phyloP scores from a whole-genome alignment of 371 early-diverging fungal species.

The Mucor indicus region DNA sequence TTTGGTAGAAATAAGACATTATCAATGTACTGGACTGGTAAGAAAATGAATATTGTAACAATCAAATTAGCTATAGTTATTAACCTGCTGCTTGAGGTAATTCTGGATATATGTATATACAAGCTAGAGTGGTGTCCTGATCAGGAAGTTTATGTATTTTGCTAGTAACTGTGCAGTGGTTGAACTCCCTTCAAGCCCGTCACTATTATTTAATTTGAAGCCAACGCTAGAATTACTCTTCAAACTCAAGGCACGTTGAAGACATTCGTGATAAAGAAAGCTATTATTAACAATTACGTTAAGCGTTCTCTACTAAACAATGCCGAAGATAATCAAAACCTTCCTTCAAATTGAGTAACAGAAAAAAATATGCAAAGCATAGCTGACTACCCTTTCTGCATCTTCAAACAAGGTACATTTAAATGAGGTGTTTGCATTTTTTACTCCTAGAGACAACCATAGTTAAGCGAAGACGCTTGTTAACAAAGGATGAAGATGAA shows the following conservation, averaged over 20 bases:
- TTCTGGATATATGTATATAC: slow-evolving; percentile 3
- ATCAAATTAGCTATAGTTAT: not conserved
- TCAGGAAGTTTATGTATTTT: slow-evolving; percentile 1
- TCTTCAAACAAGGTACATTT: not conserved
- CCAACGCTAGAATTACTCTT: slow-evolving; percentile 1
- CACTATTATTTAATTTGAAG: not conserved
- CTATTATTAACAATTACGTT: slow-evolving; percentile 1
- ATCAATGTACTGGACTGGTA: no score
- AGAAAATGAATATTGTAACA: not conserved
- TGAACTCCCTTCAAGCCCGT: not conserved
- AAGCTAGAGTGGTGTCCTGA: slow-evolving; percentile 1
- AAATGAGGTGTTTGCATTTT: not conserved
- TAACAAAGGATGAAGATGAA: slow-evolving; percentile 1
- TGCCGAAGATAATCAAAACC: slow-evolving; percentile 2
- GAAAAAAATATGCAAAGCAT: not conserved
- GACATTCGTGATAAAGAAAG: slow-evolving; percentile 1
- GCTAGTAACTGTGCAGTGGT: not conserved
- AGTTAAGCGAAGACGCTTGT: not conserved
- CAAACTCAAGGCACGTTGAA: slow-evolving; percentile 1
- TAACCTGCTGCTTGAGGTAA: not conserved
- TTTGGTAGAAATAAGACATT: no score
- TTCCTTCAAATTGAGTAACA: not conserved
- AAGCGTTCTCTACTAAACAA: not conserved
- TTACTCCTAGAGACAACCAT: not conserved
- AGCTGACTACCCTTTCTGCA: not conserved